Evolutionary conservation across 1,139 yeast genomes (phyloP), one percentile per base, ranked within the genome.

Genomic region (Pichia sp.): DNA sequence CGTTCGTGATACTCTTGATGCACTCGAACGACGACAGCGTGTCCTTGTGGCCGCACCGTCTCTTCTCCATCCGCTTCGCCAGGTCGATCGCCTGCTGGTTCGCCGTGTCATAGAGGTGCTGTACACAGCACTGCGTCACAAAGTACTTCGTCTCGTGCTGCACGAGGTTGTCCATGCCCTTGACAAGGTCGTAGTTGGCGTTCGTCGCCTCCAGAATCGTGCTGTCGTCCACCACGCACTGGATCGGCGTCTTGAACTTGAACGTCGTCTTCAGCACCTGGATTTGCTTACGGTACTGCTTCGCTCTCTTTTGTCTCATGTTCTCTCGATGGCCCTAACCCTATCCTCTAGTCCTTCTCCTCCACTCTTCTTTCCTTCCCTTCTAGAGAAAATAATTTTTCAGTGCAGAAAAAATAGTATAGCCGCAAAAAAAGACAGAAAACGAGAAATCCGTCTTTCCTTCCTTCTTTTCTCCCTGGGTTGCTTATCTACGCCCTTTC

Each of bases 301-400:
- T 93, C 53, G 97, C 96, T 70, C 99, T 80, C 72, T 92, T 92
- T 72, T 92, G 97, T 77, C 96, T 90, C 99, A 93, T 93, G 55
- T 52, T 26, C 19, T 30, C 30, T 5, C 15, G 7, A 11, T 36
- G 15, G 40, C 23, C 23, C 23, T 19, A 19, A 3, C 3, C 23
- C 23, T 19, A 19, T 19, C 23, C 23, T 19, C 23, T 19, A 3
- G 23, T 19, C 23, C 23, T 19, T 19, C 3, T 19, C 23, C 23
- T 19, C 2, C 3, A 2, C 23, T 19, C 23, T 19, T 19, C 23
- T 19, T 19, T 19, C 23, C 23, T 19, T 19, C 23, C 23, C 34
- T 31, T 31, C 34, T 11, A 31, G 34, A 36, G 11, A 36, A 36
- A 36, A 36, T 36, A 11, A 36, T 36, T 36, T 36, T 36, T 13